These are phyloP conservation scores for Sextonia rubra DNA, from an alignment of 164 flowering plant species.

Conservation along the genomic window DNA sequence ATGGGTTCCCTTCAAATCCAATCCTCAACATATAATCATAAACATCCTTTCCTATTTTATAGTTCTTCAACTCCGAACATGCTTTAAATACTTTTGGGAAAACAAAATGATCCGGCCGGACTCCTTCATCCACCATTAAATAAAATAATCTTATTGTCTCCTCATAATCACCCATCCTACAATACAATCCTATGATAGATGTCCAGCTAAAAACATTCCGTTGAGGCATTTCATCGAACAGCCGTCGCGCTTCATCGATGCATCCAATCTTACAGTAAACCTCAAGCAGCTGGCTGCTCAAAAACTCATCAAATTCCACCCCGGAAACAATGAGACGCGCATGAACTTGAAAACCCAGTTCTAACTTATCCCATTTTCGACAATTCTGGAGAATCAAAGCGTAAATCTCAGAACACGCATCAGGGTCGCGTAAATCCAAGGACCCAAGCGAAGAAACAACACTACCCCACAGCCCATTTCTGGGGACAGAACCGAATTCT, in stretches of 20 bases:
- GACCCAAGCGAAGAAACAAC: conserved; percentile 18
- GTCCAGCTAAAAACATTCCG: conserved; percentile 40
- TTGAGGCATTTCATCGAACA: conserved; percentile 18
- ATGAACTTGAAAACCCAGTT: conserved; percentile 32
- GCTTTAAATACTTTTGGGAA: conserved; percentile 40
- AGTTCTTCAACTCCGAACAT: conserved; percentile 31
- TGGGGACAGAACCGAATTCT: conserved; percentile 3
- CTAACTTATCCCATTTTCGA: conserved; percentile 10
- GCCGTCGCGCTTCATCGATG: conserved; percentile 15
- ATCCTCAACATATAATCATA: conserved; percentile 37
- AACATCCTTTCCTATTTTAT: conserved; percentile 25
- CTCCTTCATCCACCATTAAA: conserved; percentile 28
- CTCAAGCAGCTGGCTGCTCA: conserved; percentile 28
- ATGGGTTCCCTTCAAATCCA: conserved; percentile 37
- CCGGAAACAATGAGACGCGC: conserved; percentile 29
- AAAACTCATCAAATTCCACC: conserved; percentile 22
- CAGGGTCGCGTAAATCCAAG: conserved; percentile 24
- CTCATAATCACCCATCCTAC: conserved; percentile 25
- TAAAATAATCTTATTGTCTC: conserved; percentile 29
- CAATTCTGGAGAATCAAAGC: conserved; percentile 26
- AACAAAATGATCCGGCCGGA: conserved; percentile 34
- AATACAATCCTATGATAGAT: conserved; percentile 28
- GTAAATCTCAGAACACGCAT: conserved; percentile 18
- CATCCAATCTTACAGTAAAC: conserved; percentile 21
- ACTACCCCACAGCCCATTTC: background rate